Evolutionary conservation across 371 early-diverging fungal genomes (phyloP), one percentile per base, ranked within the genome.

Genomic region (Mucor sp.): DNA sequence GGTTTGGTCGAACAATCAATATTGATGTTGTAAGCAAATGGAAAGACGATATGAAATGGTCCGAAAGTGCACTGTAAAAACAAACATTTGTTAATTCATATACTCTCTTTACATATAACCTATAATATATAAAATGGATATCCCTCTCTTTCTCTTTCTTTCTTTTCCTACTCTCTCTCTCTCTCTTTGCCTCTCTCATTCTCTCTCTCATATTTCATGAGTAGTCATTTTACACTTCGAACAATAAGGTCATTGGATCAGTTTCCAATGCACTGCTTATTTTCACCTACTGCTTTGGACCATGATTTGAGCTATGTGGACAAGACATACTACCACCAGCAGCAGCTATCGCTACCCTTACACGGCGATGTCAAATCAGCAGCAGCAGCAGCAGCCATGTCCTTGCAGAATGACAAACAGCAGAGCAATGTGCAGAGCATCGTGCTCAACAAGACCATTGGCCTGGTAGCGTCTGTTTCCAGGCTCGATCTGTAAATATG

Each of bases 221-320:
- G 69, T 50, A 67, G 39, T 57, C 30, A 48, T 35, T 69, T 68
- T 60, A 41, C 65, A 47, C 57, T 73, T 55, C 55, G 65, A 57
- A 63, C 62, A 7, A 50, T 64, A 41, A 64, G 35, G 9, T 63
- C 63, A 19, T 47, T 69, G 25, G 67, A 63, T 4, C 66, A 67
- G 21, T 65, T 68, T 28, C 74, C 75, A 23, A 62, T 79, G 32
- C 74, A 74, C 59, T 68, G 74, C 41, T 67, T 82, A 19, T 82
- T 82, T 43, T 79, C 82, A 19, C 78, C 79, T 27, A 75, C 77
- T 25, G 28, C 65, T 39, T 25, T 80, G 27, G 63, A 62, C n/a
- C 58, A 76, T 39, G 83, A 83, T 58, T 55, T 83, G 1, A 65
- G 59, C 23, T 83, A 80, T 39, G 66, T 83, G 32, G 80, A 83